Evolutionary conservation across 768 basidiomycete species (phyloP).

Genomic region (Suillus paluster): DNA sequence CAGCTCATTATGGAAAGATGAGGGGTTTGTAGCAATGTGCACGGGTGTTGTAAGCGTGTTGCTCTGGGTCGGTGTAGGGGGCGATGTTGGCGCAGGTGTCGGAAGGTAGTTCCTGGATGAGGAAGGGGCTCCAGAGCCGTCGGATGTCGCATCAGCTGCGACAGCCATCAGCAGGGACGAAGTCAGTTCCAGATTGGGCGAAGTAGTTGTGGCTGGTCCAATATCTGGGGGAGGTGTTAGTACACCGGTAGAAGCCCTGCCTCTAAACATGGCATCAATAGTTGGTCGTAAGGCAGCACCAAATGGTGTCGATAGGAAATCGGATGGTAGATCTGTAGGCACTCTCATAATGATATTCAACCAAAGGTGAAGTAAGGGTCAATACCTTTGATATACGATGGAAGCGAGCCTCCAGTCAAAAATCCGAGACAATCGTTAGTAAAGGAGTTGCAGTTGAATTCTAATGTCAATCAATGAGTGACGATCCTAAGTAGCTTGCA

Average conservation of each 20-base stretch:
- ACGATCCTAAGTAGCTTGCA: too few relatives aligned
- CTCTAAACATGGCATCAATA: slow-evolving; percentile 87
- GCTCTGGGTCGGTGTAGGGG: slow-evolving; percentile 37
- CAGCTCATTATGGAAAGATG: slow-evolving; percentile 72
- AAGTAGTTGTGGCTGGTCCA: slow-evolving; percentile 33
- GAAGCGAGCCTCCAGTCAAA: slow-evolving; percentile 82
- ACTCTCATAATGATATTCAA: background rate
- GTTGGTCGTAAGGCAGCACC: slow-evolving; percentile 85
- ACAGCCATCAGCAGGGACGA: slow-evolving; percentile 61
- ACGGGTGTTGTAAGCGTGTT: slow-evolving; percentile 62
- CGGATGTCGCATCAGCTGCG: slow-evolving; percentile 51
- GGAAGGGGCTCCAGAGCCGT: slow-evolving; percentile 12
- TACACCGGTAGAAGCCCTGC: slow-evolving; percentile 36
- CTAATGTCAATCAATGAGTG: background rate
- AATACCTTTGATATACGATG: slow-evolving; percentile 78
- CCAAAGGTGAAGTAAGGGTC: background rate
- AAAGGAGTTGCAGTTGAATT: slow-evolving; percentile 94
- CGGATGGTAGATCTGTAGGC: slow-evolving; percentile 68
- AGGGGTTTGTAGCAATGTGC: slow-evolving; percentile 72
- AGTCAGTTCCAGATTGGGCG: slow-evolving; percentile 53
- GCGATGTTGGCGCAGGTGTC: slow-evolving; percentile 22
- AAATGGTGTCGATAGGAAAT: slow-evolving; percentile 89
- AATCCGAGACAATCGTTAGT: slow-evolving; percentile 89
- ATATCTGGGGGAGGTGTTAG: slow-evolving; percentile 34
- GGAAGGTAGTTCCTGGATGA: slow-evolving; percentile 21